A percentile compares a stretch with the other conserved stretches of the same genome.
Evolutionary conservation across 305 asterid genomes (phyloP).

Genomic region (Fraxinus albicans): DNA sequence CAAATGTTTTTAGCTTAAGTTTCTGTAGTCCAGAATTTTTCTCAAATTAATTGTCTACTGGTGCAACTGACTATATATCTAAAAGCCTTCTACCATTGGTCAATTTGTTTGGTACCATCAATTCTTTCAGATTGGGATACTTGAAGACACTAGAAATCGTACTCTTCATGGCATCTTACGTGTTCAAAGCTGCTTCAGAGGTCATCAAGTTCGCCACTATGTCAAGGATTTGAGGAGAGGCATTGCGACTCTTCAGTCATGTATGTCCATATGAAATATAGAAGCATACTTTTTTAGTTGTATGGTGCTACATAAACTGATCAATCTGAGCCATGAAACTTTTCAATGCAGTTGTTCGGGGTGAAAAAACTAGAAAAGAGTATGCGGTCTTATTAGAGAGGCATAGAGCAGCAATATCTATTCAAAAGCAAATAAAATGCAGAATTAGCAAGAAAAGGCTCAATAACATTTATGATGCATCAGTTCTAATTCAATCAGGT

Average conservation of each 20-base stretch:
- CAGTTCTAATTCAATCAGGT: constrained; percentile 82
- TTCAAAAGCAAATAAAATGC: constrained; percentile 71
- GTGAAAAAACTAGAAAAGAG: constrained; percentile 72
- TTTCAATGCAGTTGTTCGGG: constrained; percentile 65
- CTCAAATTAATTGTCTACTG: not conserved
- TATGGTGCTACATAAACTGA: not conserved
- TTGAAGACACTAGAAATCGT: constrained; percentile 93
- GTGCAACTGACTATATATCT: not conserved
- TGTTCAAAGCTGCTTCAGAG: constrained; percentile 97
- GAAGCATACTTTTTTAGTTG: not conserved
- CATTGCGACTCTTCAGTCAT: constrained; percentile 74
- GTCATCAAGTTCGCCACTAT: constrained; percentile 81
- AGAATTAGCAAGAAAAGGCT: constrained; percentile 49
- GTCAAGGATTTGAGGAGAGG: constrained; percentile 62
- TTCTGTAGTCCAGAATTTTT: not conserved
- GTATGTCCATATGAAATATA: constrained; percentile 36
- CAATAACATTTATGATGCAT: constrained; percentile 44
- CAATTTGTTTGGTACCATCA: not conserved
- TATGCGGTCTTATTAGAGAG: constrained; percentile 49
- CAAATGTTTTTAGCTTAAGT: not conserved
- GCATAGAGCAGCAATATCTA: constrained; percentile 73
- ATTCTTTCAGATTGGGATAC: constrained; percentile 73
- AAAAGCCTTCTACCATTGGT: not conserved
- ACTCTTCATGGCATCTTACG: constrained; percentile 95
- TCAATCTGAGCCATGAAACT: constrained; percentile 13